Evolutionary conservation across 129 eudicot species (phyloP), one percentile per base, ranked within the genome.

Genomic region (Sambucus nigra): DNA sequence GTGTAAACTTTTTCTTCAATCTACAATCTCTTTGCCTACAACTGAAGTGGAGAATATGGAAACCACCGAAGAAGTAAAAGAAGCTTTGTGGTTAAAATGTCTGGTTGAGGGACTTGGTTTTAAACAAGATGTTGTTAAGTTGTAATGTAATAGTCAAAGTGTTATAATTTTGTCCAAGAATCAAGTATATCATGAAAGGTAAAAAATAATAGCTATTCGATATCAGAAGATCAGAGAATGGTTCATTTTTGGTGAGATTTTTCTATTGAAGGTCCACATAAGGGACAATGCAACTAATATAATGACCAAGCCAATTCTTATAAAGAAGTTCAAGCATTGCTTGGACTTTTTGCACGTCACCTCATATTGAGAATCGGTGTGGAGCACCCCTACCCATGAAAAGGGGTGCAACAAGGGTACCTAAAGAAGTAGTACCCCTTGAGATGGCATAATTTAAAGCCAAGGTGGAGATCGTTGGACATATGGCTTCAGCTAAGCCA

Each of bases 81-180:
- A 25, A 25, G 56, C 56, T 11, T 51, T 51, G 33, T 51, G 56
- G 56, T 51, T 51, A 15, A 51, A 51, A 51, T 12, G 32, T 22
- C n/a, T 25, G 0, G 32, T 19, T 19, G 24, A 48, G 8, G 5
- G 19, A 7, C 15, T 48, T 6, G 53, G 53, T 4, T 18, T 48
- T 5, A 19, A 46, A 7, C 51, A 46, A 19, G 51, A 2, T 4
- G 51, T 22, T 16, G 11, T 18, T 9, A 1, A 15, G 21, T 2
- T 18, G 24, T 2, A 46, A 0, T 46, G 51, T 8, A 24, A 46
- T 12, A 46, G 51, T 46, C 51, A 46, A 2, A 46, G 51, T 8
- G 25, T 2, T 4, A 46, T 6, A n/a, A 8, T n/a, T 15, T 51
- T 51, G 33, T 31, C 56, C 8, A 51, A 51, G 33, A 22, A 51